Evolutionary conservation across 2,329 filamentous ascomycete genomes (phyloP).

Genomic region (Aschersonia sp.): DNA sequence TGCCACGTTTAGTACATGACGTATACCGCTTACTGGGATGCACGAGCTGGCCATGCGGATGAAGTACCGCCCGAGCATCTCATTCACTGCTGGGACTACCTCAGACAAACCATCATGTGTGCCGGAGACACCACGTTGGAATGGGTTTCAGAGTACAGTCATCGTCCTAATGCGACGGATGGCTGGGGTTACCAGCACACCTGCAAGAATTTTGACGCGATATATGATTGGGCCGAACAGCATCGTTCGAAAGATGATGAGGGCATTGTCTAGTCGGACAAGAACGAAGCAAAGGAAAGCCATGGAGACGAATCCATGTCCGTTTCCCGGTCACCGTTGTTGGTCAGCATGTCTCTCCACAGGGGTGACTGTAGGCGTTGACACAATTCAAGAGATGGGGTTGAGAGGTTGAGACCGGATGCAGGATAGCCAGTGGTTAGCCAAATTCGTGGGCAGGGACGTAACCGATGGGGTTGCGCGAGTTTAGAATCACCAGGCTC

Average conservation of each 20-base stretch:
- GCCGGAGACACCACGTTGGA: conserved; percentile 29
- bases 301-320: too few species aligned
- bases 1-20: conserved; percentile 3
- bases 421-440: too few species aligned
- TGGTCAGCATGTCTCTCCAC: too few species aligned
- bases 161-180: conserved; percentile 1
- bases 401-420: too few species aligned
- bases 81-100: conserved; percentile 33
- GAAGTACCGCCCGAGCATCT: conserved; percentile 17
- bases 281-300: too few species aligned
- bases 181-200: conserved; percentile 8
- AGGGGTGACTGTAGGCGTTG: too few species aligned
- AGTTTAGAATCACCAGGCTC: too few species aligned
- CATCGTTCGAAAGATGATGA: conserved; percentile 2
- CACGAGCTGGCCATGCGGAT: conserved; percentile 6
- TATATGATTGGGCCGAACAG: conserved; percentile 8
- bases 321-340: too few species aligned
- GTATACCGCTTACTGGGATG: conserved; percentile 3
- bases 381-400: too few species aligned
- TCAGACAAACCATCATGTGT: conserved; percentile 31
- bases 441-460: too few species aligned
- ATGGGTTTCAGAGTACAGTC: conserved; percentile 13
- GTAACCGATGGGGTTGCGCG: too few species aligned
- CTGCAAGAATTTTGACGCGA: conserved; percentile 14
- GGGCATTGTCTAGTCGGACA: neutral